Percentiles rank a stretch among this genome's conserved stretches.
These are phyloP conservation scores for Colletotrichum spinosum DNA, from an alignment of 2,329 filamentous ascomycete species.

Conservation along the genomic window DNA sequence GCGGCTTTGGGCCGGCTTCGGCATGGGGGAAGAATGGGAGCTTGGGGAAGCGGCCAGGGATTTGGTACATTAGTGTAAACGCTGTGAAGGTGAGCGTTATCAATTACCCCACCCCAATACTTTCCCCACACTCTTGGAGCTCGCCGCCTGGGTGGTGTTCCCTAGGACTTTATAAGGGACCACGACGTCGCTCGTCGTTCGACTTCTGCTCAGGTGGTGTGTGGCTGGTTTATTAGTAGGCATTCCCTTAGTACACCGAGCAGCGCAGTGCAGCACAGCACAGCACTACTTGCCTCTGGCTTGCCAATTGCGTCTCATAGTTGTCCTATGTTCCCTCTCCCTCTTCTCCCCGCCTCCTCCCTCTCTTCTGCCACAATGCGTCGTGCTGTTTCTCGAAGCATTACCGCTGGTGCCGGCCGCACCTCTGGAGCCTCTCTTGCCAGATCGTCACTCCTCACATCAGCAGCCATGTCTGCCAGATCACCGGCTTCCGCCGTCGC, in stretches of 20 bases:
- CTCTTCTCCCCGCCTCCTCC: constrained; percentile 1
- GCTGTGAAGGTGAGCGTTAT: constrained; percentile 10
- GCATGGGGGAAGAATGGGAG: constrained; percentile 7
- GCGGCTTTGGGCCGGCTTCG: constrained; percentile 37
- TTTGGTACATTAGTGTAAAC: background rate
- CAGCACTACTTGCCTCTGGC: constrained; percentile 21
- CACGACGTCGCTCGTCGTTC: constrained; percentile 33
- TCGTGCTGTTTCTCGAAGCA: constrained; percentile 56
- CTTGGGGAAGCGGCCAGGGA: constrained; percentile 25
- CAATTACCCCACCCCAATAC: constrained; percentile 34
- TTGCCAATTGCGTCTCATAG: constrained; percentile 19
- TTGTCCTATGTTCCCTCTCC: constrained; percentile 4
- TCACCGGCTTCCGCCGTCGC: constrained; percentile 50
- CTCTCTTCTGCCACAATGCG: constrained; percentile 52
- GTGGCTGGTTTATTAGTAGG: constrained; percentile 27
- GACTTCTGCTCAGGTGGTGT: constrained; percentile 27
- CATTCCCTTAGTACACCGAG: background rate
- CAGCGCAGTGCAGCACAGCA: background rate
- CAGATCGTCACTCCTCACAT: constrained; percentile 42
- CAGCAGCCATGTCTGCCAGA: constrained; percentile 38
- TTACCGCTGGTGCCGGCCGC: constrained; percentile 49
- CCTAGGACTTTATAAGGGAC: constrained; percentile 35
- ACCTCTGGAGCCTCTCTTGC: constrained; percentile 44
- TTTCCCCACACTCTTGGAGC: constrained; percentile 36
- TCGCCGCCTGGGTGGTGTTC: constrained; percentile 13